Conservation (phyloP, 2,329 filamentous ascomycete genomes). For the Aspergillus neotritici region DNA sequence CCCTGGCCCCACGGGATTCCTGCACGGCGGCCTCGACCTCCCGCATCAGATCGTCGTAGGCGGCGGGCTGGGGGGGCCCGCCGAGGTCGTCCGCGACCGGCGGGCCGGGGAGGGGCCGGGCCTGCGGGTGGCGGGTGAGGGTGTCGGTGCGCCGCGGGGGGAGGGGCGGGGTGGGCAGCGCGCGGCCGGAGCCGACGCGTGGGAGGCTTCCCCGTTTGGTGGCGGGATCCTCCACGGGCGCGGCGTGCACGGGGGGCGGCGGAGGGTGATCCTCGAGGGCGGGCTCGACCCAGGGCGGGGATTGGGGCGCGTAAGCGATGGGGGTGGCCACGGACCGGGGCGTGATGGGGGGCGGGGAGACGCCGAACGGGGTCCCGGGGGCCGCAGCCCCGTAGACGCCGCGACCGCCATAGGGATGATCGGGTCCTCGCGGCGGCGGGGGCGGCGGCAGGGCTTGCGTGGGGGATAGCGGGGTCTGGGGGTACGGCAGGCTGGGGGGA, state of each 20-base stretch:
- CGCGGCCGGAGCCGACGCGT: slow-evolving; percentile 31
- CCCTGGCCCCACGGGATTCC: slow-evolving; percentile 15
- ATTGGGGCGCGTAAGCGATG: slow-evolving; percentile 19
- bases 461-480: slow-evolving; percentile 28
- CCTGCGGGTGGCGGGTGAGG: slow-evolving; percentile 51
- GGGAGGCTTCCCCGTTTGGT: slow-evolving; percentile 23
- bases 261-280: slow-evolving; percentile 29
- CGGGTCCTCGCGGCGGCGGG: slow-evolving; percentile 33
- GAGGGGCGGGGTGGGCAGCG: slow-evolving; percentile 45
- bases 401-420: slow-evolving; percentile 36
- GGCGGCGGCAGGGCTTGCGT: slow-evolving; percentile 26
- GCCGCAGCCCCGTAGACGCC: slow-evolving; percentile 23
- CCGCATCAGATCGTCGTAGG: slow-evolving; percentile 35
- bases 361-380: slow-evolving; percentile 23
- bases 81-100: slow-evolving; percentile 43
- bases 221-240: slow-evolving; percentile 21
- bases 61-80: slow-evolving; percentile 19
- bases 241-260: slow-evolving; percentile 28
- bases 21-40: slow-evolving; percentile 52
- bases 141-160: slow-evolving; percentile 50
- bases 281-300: slow-evolving; percentile 18
- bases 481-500: slow-evolving; percentile 27
- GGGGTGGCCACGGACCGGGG: slow-evolving; percentile 21
- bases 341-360: slow-evolving; percentile 19
- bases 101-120: slow-evolving; percentile 55